Percentiles rank a stretch among this genome's conserved stretches.
These are phyloP conservation scores for Pholiota conissans DNA, from an alignment of 768 basidiomycete species.

Conservation along the genomic window DNA sequence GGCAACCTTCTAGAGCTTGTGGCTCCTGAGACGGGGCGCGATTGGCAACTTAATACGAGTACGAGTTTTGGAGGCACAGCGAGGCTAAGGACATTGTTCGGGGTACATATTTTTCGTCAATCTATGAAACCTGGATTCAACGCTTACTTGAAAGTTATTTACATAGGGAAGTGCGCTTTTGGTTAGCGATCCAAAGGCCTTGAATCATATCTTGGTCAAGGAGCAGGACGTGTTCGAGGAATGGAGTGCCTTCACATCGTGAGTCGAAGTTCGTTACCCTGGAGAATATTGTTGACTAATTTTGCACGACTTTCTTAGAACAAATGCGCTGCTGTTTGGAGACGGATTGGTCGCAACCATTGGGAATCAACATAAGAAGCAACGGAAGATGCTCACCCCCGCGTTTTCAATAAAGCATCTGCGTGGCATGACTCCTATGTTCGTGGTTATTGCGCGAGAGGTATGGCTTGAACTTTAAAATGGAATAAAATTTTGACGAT, in stretches of 20 bases:
- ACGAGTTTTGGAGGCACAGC: conserved; percentile 1
- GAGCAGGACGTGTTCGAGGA: conserved; percentile 8
- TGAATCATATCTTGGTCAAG: conserved; percentile 9
- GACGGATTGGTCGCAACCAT: conserved; percentile 2
- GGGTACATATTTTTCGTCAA: not conserved
- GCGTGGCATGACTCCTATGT: conserved; percentile 7
- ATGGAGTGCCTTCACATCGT: conserved; percentile 8
- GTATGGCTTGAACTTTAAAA: not conserved
- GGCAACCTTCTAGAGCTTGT: conserved; percentile 4
- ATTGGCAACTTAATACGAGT: conserved; percentile 5
- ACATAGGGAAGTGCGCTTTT: conserved; percentile 2
- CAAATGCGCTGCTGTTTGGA: conserved; percentile 3
- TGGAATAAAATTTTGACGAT: not conserved
- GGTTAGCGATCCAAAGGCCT: conserved; percentile 4
- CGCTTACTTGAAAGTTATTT: not conserved
- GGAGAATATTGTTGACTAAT: too few species aligned
- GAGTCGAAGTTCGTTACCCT: not conserved
- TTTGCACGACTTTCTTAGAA: not conserved
- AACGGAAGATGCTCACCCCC: conserved; percentile 4
- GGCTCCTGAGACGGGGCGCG: conserved; percentile 7
- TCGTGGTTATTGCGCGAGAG: conserved; percentile 3
- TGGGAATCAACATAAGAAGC: conserved; percentile 8
- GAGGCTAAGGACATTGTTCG: conserved; percentile 1
- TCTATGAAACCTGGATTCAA: not conserved
- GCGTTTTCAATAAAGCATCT: conserved; percentile 7